Evolutionary conservation across 2,329 filamentous ascomycete genomes (phyloP).

Genomic region (Basipetospora chlamydospora): DNA sequence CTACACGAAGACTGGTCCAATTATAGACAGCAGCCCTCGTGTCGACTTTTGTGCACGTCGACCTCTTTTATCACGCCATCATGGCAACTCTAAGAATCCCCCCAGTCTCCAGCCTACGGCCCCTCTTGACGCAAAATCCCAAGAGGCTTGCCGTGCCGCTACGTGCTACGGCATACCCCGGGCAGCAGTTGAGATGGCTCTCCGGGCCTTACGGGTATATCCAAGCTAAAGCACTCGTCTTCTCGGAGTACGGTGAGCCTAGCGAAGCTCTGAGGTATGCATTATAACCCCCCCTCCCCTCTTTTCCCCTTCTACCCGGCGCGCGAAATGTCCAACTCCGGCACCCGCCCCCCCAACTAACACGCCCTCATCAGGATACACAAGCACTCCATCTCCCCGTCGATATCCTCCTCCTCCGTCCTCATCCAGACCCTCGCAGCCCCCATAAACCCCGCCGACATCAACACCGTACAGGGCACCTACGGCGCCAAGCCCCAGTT

Average conservation of each 20-base stretch:
- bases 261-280: conserved; percentile 49
- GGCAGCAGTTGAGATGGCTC: conserved; percentile 27
- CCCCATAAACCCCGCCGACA: conserved; percentile 91
- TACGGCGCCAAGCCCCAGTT: conserved; percentile 80
- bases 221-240: conserved; percentile 70
- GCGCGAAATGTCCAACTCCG: no score
- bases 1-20: no score
- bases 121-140: neutral
- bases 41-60: no score
- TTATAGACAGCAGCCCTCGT: no score
- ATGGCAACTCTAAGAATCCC: neutral
- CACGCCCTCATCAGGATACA: conserved; percentile 37
- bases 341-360: neutral
- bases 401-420: conserved; percentile 47
- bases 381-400: conserved; percentile 62
- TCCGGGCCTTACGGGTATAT: conserved; percentile 65
- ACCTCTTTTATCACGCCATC: no score
- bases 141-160: no score
- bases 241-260: conserved; percentile 61
- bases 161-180: no score
- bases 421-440: conserved; percentile 80
- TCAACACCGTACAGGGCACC: conserved; percentile 94
- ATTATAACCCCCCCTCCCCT: neutral
- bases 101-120: neutral
- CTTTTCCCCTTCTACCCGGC: no score